Evolutionary conservation across 1,139 yeast species (phyloP).

Genomic region (Kurtzmaniella quercitrusa): DNA sequence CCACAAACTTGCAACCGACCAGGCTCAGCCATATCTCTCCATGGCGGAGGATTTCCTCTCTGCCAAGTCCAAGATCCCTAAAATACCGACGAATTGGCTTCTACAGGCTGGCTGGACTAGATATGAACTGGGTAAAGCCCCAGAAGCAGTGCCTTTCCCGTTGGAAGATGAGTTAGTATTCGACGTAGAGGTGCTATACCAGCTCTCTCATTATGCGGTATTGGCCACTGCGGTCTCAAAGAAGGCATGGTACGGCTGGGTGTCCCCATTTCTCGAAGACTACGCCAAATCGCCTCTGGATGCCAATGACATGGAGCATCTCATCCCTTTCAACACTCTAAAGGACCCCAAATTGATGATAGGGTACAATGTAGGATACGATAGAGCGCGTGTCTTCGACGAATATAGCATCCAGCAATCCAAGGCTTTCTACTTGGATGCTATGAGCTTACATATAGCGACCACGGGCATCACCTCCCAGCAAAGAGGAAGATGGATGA

Average conservation of each 20-base stretch:
- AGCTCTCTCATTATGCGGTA: slow-evolving; percentile 67
- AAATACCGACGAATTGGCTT: slow-evolving; percentile 50
- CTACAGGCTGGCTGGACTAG: slow-evolving; percentile 78
- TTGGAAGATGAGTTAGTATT: slow-evolving; percentile 64
- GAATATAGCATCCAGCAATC: slow-evolving; percentile 71
- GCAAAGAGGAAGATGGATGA: slow-evolving; percentile 78
- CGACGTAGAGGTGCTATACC: slow-evolving; percentile 87
- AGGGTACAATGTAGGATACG: slow-evolving; percentile 91
- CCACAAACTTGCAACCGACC: slow-evolving; percentile 57
- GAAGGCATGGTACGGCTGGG: slow-evolving; percentile 93
- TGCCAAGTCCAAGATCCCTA: slow-evolving; percentile 31
- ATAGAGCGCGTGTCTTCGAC: slow-evolving; percentile 78
- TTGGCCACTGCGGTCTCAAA: slow-evolving; percentile 78
- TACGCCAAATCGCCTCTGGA: slow-evolving; percentile 25
- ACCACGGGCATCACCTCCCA: slow-evolving; percentile 90
- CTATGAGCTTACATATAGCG: slow-evolving; percentile 91
- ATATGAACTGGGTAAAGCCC: slow-evolving; percentile 52
- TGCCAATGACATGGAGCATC: slow-evolving; percentile 48
- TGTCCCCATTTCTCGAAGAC: slow-evolving; percentile 73
- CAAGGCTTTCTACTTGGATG: slow-evolving; percentile 78
- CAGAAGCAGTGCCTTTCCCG: slow-evolving; percentile 65
- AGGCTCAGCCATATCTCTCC: slow-evolving; percentile 57
- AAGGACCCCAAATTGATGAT: slow-evolving; percentile 55
- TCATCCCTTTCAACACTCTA: slow-evolving; percentile 67
- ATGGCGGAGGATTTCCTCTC: slow-evolving; percentile 38